phyloP scores from a whole-genome alignment of 2,329 filamentous ascomycete species.

The Fusarium newnesense region DNA sequence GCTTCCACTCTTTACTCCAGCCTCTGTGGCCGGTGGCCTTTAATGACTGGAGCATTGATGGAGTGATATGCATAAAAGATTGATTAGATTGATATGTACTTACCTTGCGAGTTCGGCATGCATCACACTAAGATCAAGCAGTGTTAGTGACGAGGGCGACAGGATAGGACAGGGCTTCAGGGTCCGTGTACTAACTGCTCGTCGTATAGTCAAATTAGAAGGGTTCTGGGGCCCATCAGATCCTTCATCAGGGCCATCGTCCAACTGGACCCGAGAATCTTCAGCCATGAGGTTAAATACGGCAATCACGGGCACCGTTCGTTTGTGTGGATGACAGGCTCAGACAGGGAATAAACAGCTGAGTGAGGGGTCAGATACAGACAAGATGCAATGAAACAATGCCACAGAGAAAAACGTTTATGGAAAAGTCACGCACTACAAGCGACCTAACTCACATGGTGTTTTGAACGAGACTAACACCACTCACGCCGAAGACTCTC shows the following conservation, averaged over 20 bases:
- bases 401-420: constrained; percentile 15
- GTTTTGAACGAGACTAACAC: constrained; percentile 8
- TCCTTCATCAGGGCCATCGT: constrained; percentile 37
- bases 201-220: constrained; percentile 34
- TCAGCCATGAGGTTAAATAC: constrained; percentile 26
- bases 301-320: constrained; percentile 12
- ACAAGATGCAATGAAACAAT: constrained; percentile 3
- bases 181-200: constrained; percentile 37
- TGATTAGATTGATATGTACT: constrained; percentile 31
- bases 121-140: constrained; percentile 46
- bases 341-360: background rate
- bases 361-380: constrained; percentile 11
- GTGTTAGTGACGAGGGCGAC: constrained; percentile 19
- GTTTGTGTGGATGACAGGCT: background rate
- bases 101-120: constrained; percentile 49
- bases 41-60: background rate
- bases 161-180: background rate
- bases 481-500: background rate
- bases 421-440: background rate
- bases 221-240: constrained; percentile 38
- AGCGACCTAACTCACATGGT: constrained; percentile 13
- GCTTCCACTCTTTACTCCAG: background rate
- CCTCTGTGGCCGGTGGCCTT: background rate
- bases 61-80: background rate
- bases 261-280: constrained; percentile 24